A percentile compares a stretch with the other conserved stretches of the same genome.
Evolutionary conservation across 257 asterid genomes (phyloP).

Genomic region (Solanum okadae): DNA sequence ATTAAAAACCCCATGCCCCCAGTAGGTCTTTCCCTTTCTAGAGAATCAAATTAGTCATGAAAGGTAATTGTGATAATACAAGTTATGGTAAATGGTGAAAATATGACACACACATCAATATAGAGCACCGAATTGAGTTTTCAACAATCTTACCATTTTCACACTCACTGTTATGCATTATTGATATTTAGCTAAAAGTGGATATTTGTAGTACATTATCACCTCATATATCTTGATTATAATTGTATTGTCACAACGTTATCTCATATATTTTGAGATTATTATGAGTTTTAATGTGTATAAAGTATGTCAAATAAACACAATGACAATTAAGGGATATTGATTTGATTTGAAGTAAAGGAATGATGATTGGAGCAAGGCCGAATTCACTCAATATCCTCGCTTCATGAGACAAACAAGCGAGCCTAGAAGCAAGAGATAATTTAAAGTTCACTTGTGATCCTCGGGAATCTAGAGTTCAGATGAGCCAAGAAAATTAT

Average conservation of each 20-base stretch:
- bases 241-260: too few species aligned
- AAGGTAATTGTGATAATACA: neutral
- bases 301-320: too few species aligned
- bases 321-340: too few species aligned
- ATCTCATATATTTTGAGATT: too few species aligned
- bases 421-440: neutral
- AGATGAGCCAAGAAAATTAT: neutral
- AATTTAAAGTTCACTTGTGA: too few species aligned
- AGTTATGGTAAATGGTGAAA: neutral
- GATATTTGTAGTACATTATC: neutral
- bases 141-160: too few species aligned
- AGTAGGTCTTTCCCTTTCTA: neutral
- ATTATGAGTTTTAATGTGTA: neutral
- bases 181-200: neutral
- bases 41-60: too few species aligned
- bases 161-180: too few species aligned
- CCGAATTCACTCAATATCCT: neutral
- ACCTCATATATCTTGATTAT: neutral
- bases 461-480: neutral
- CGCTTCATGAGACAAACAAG: neutral
- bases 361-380: neutral
- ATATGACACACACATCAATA: neutral
- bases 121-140: neutral
- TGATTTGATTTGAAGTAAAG: too few species aligned
- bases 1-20: neutral